These are phyloP conservation scores for Lactarius indigo DNA, from an alignment of 768 basidiomycete genomes.

Conservation along the genomic window DNA sequence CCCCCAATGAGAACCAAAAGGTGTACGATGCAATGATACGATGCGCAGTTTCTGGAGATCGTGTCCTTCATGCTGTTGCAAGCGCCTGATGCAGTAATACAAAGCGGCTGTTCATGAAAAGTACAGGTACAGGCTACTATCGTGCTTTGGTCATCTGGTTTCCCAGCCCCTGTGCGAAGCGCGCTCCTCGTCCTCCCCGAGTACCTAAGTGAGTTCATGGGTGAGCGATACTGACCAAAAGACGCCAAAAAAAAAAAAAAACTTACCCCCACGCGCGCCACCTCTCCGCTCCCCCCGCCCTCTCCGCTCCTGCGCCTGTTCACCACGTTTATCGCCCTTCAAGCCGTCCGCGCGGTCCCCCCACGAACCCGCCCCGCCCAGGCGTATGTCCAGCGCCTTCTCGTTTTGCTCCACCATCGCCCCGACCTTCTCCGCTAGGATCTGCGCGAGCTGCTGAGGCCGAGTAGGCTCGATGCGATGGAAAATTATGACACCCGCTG, in stretches of 20 bases:
- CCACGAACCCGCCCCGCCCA: slow-evolving; percentile 66
- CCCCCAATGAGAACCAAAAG: too few species aligned
- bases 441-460: slow-evolving; percentile 84
- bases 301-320: slow-evolving; percentile 73
- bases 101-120: not conserved
- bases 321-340: slow-evolving; percentile 76
- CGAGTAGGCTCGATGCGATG: slow-evolving; percentile 87
- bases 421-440: slow-evolving; percentile 83
- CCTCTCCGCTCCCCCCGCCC: slow-evolving; percentile 69
- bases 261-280: slow-evolving; percentile 39
- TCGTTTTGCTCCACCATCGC: slow-evolving; percentile 90
- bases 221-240: not conserved
- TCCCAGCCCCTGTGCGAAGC: slow-evolving; percentile 24
- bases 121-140: not conserved
- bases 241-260: not conserved
- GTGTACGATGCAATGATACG: too few species aligned
- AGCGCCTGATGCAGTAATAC: not conserved
- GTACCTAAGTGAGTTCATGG: slow-evolving; percentile 13
- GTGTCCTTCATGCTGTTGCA: not conserved
- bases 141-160: slow-evolving; percentile 22
- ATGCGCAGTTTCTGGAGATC: too few species aligned
- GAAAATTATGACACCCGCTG: slow-evolving; percentile 87
- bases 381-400: slow-evolving; percentile 80
- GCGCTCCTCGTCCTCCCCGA: slow-evolving; percentile 23
- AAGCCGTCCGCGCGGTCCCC: slow-evolving; percentile 62